Base-by-base conservation (phyloP, 352 stramenopile genomes). In the Phytophthora colocasiae region DNA sequence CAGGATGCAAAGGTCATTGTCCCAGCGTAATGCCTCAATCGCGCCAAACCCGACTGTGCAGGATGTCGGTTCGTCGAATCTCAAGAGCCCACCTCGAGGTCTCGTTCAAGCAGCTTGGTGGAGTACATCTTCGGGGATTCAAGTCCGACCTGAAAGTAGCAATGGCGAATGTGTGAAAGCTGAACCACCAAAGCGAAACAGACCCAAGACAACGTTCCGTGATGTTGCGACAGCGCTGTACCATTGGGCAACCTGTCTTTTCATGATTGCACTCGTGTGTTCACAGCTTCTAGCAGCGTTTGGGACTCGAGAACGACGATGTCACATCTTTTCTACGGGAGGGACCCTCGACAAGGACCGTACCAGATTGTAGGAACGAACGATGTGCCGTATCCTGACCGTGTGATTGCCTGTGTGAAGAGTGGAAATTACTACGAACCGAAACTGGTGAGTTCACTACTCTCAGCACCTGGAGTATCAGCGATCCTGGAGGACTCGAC, bases 361-460 rank as follows among this genome's bases (percentile, higher is more conserved):
- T 69, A 39, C 15, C 32, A 64, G 14, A 74, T 87, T 34, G 11
- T 56, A 4, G 78, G 81, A 0, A 58, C 45, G 0, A 88, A 85
- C 44, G 78, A 90, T 24, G 68, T 82, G 27, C 44, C 77, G 56
- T 87, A 80, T 49, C 65, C 62, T 0, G 81, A 87, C 44, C 75
- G 78, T n/a, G 64, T 68, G 15, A 49, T 88, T 4, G 68, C 77
- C 0, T 90, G 81, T 34, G 49, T 73, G 2, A 43, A 51, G 2
- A 63, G 64, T 8, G 72, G 69, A 1, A 51, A 58, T 0, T 24
- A 54, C 1, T 88, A 78, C 58, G 31, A 59, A 3, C 70, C 77
- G 1, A 62, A 69, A 24, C 65, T 85, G n/a, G 63, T 85, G 15
- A 75, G 59, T 29, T 31, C 69, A n/a, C 64, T 73, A 2, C 56